Conservation (phyloP, 148 eudicot genomes). For the Rhododendron molle region DNA sequence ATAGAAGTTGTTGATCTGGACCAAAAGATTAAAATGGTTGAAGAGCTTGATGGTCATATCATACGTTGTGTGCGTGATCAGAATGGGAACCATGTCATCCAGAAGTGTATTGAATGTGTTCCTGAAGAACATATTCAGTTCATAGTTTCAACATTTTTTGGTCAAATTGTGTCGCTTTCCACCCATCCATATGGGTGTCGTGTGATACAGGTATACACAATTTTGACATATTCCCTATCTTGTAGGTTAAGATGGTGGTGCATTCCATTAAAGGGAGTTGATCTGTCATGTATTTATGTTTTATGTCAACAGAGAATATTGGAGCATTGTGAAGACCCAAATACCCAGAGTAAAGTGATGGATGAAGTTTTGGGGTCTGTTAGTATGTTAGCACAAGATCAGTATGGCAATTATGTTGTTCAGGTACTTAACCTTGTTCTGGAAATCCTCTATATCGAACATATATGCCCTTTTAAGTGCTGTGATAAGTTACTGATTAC, state of each 20-base stretch:
- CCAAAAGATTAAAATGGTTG: slow-evolving; percentile 91
- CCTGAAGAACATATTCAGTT: slow-evolving; percentile 94
- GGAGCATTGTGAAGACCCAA: slow-evolving; percentile 81
- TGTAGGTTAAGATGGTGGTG: not conserved
- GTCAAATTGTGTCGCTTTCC: slow-evolving; percentile 91
- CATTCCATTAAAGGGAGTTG: not conserved
- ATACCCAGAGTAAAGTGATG: slow-evolving; percentile 91
- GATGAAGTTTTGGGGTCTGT: slow-evolving; percentile 83
- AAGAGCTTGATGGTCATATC: slow-evolving; percentile 86
- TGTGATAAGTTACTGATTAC: not conserved
- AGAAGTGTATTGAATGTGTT: slow-evolving; percentile 96
- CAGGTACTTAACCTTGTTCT: slow-evolving; percentile 54
- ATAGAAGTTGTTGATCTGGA: slow-evolving; percentile 98
- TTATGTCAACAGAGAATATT: slow-evolving; percentile 62
- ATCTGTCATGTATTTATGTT: not conserved
- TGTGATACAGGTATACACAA: slow-evolving; percentile 72
- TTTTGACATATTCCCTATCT: not conserved
- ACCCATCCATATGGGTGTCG: slow-evolving; percentile 99
- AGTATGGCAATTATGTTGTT: slow-evolving; percentile 96
- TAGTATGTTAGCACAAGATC: slow-evolving; percentile 97
- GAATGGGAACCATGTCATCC: slow-evolving; percentile 97
- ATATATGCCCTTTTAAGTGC: not conserved
- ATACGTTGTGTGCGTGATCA: slow-evolving; percentile 99
- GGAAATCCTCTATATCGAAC: not conserved
- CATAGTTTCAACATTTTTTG: slow-evolving; percentile 73